Evolutionary conservation across 257 asterid genomes (phyloP).

Genomic region (Rauvolfia tetraphylla): DNA sequence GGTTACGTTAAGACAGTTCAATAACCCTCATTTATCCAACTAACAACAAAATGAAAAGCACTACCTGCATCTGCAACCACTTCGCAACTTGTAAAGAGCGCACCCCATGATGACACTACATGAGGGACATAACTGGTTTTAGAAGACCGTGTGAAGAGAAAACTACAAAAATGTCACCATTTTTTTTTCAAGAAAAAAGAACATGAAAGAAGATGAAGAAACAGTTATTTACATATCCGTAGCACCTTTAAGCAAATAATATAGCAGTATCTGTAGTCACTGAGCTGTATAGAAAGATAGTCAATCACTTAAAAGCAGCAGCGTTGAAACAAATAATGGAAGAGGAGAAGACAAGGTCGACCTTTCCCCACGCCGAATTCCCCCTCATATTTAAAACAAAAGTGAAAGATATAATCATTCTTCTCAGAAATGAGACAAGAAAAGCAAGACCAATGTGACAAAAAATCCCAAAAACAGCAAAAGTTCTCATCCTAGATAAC

Average conservation of each 20-base stretch:
- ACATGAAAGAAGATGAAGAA: not conserved
- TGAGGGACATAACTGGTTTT: constrained; percentile 16
- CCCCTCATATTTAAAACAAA: not conserved
- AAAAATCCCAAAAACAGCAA: not conserved
- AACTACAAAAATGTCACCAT: not conserved
- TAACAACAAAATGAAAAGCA: constrained; percentile 17
- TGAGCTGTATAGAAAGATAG: not conserved
- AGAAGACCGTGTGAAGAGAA: constrained; percentile 7
- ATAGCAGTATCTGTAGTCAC: not conserved
- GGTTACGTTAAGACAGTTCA: not conserved
- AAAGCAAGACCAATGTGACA: not conserved
- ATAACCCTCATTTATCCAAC: not conserved
- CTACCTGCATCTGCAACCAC: constrained; percentile 95
- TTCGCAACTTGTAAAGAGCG: constrained; percentile 91
- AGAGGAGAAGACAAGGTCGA: not conserved
- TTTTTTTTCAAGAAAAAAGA: not conserved
- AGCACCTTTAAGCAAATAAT: not conserved
- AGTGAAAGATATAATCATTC: not conserved
- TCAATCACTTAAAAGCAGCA: not conserved
- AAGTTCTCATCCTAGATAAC: not conserved
- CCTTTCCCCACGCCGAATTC: not conserved
- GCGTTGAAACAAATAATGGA: not conserved
- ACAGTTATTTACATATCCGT: not conserved
- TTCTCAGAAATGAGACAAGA: not conserved
- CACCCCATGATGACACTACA: constrained; percentile 96